Conservation (phyloP, 148 eudicot genomes). For the Nepenthes mirabilis region DNA sequence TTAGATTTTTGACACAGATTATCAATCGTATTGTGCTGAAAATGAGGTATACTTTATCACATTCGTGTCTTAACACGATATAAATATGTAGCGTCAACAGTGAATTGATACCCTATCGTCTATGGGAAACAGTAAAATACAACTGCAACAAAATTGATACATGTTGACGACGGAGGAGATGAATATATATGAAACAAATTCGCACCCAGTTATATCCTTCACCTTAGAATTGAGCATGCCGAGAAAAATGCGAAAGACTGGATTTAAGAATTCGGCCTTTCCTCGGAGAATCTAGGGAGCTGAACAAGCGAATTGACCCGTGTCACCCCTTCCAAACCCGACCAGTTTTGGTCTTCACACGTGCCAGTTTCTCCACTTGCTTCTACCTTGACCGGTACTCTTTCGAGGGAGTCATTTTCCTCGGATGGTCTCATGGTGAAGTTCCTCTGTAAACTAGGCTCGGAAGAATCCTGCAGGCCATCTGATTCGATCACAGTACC, state of each 20-base stretch:
- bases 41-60: too few relatives aligned
- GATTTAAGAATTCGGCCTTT: slow-evolving; percentile 23
- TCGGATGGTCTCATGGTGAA: slow-evolving; percentile 57
- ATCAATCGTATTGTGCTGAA: too few relatives aligned
- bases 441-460: slow-evolving; percentile 74
- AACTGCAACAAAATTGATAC: slow-evolving; percentile 1
- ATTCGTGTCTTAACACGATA: too few relatives aligned
- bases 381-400: slow-evolving; percentile 20
- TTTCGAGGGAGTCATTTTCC: slow-evolving; percentile 29
- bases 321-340: slow-evolving; percentile 90
- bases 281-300: slow-evolving; percentile 87
- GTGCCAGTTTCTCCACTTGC: slow-evolving; percentile 21
- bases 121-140: not conserved
- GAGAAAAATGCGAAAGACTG: not conserved
- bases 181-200: not conserved
- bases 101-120: not conserved
- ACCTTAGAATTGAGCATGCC: not conserved
- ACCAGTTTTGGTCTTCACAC: slow-evolving; percentile 69
- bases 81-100: too few relatives aligned
- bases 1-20: too few relatives aligned
- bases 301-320: slow-evolving; percentile 91
- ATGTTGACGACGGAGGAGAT: too few relatives aligned
- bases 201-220: not conserved
- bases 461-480: slow-evolving; percentile 53
- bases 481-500: slow-evolving; percentile 60